Evolutionary conservation across 345 rosid species (phyloP), one percentile per base, ranked within the genome.

Genomic region (Gynandropsis gynandra): DNA sequence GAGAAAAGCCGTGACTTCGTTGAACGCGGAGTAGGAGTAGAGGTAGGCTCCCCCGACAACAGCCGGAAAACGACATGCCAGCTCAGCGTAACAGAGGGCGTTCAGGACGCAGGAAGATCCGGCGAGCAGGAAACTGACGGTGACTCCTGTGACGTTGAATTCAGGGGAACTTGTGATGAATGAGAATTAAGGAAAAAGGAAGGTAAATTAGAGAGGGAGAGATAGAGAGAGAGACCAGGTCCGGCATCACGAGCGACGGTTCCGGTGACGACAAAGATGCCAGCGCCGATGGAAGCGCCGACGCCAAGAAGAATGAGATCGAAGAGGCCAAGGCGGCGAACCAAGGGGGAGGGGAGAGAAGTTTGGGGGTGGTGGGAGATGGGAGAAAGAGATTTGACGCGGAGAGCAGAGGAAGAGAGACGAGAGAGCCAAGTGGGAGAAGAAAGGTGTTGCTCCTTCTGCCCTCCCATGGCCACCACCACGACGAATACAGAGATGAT

Each of bases 201-300:
- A 11, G 41, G 8, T 16, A 16, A 36, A 14, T 15, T 27, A 12
- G 37, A 17, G 35, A 15, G 8, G 4, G 32, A 35, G n/a, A 12
- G 17, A 10, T 41, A 31, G 27, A n/a, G 62, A 13, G 12, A 55
- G 80, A 33, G 35, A 92, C 98, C 98, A 3, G 97, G 98, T 33
- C 98, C 98, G 0, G 86, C 84, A 29, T 92, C 98, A 5, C 81
- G 93, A 54, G 98, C 90, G 48, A 87, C 98, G 57, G 98, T 81
- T 44, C 97, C 98, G 44, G 95, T 87, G 63, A 92, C 80, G 15
- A 92, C 96, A 70, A 92, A 92, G 52, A 92, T 84, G 13, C 96
- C 96, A 56, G 98, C 95, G 16, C 95, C 98, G 44, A 92, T 71
- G 18, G 96, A 87, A 27, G 98, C 98, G 27, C 98, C 98, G 59